Conservation (phyloP, 805 yeast species). For the Candida dajiaensis region DNA sequence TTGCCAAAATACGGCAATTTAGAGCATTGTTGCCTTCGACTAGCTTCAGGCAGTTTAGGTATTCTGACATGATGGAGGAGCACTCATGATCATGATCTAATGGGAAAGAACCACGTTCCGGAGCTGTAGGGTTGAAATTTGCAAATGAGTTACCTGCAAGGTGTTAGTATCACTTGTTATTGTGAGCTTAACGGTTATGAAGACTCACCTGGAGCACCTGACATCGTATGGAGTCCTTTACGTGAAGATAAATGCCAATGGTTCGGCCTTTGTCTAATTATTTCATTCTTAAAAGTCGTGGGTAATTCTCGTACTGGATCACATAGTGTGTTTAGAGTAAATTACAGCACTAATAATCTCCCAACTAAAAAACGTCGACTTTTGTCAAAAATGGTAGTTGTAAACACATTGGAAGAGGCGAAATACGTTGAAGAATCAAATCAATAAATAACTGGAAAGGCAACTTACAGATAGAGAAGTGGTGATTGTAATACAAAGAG, state of each 20-base stretch:
- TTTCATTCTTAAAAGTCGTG: neutral
- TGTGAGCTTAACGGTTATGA: neutral
- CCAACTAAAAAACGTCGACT: neutral
- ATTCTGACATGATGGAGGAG: conserved; percentile 63
- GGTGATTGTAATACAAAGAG: neutral
- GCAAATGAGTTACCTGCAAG: conserved; percentile 38
- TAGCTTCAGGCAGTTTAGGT: conserved; percentile 70
- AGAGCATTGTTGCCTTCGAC: conserved; percentile 83
- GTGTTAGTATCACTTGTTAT: neutral
- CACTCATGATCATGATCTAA: conserved; percentile 88
- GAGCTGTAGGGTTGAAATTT: conserved; percentile 78
- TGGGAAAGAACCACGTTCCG: conserved; percentile 95
- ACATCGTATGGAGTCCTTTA: conserved; percentile 1
- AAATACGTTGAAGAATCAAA: neutral
- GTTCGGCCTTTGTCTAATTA: too few relatives aligned
- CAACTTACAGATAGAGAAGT: neutral
- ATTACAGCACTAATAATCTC: neutral
- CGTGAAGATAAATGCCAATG: too few relatives aligned
- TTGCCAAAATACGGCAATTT: conserved; percentile 84
- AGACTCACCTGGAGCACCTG: conserved; percentile 6
- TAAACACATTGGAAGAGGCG: neutral
- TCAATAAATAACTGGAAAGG: neutral
- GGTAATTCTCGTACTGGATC: neutral
- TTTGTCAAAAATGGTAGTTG: neutral
- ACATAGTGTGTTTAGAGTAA: neutral